These are phyloP conservation scores for Mytilinidion resinicola DNA, from an alignment of 495 filamentous ascomycete genomes.

Conservation along the genomic window DNA sequence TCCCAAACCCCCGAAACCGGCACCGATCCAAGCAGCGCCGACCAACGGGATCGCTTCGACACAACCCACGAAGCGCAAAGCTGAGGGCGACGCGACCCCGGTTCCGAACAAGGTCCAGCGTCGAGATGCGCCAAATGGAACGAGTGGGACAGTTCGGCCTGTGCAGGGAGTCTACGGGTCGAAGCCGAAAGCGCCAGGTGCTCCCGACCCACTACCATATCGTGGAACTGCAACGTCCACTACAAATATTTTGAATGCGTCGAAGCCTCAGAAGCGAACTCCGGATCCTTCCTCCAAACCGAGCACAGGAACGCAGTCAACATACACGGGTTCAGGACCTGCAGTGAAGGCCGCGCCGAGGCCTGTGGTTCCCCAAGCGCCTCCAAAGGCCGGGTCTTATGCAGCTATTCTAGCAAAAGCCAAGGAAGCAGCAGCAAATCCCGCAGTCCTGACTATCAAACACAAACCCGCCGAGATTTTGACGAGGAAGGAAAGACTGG, in stretches of 20 bases:
- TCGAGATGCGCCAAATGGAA: neutral
- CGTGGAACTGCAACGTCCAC: conserved; percentile 1
- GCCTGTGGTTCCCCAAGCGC: neutral
- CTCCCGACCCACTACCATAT: neutral
- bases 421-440: conserved; percentile 41
- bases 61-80: neutral
- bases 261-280: neutral
- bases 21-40: neutral
- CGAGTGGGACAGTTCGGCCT: neutral
- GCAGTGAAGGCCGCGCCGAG: neutral
- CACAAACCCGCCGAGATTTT: conserved; percentile 42
- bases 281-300: neutral
- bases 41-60: neutral
- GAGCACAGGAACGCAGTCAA: neutral
- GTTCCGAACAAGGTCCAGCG: neutral
- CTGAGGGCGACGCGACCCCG: neutral
- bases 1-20: neutral
- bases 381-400: conserved; percentile 32
- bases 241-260: neutral
- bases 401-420: conserved; percentile 63
- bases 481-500: conserved; percentile 31
- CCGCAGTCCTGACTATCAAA: conserved; percentile 37
- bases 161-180: neutral
- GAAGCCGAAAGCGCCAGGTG: conserved; percentile 3
- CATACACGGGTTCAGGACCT: neutral